phyloP scores from a whole-genome alignment of 768 basidiomycete species.

The Gyrodon lividus region DNA sequence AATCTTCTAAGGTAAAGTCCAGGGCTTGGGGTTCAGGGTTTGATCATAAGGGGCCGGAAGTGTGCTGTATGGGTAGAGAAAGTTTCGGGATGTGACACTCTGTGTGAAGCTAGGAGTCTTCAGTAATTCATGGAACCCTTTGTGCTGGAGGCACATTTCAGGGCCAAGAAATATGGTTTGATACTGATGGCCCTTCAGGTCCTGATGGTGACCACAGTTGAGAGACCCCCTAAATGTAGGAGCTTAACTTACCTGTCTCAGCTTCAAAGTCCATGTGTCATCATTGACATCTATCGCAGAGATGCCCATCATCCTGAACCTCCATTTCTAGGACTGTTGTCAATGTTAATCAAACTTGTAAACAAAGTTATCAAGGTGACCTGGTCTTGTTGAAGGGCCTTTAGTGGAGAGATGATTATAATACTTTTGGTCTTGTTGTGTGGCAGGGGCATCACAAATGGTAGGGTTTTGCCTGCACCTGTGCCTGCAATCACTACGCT shows the following conservation, averaged over 20 bases:
- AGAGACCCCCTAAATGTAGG: background rate
- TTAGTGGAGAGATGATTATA: slow-evolving; percentile 38
- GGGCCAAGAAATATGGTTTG: slow-evolving; percentile 21
- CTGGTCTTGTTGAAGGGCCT: slow-evolving; percentile 37
- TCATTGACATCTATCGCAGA: slow-evolving; percentile 37
- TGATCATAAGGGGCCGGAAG: no score
- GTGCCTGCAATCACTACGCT: slow-evolving; percentile 36
- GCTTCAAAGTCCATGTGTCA: slow-evolving; percentile 30
- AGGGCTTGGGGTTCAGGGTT: no score
- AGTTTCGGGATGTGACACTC: no score
- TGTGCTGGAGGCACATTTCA: slow-evolving; percentile 23
- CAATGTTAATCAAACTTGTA: background rate
- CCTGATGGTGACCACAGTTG: background rate
- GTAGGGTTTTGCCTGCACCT: slow-evolving; percentile 38
- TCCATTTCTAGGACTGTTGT: background rate
- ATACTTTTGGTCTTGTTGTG: slow-evolving; percentile 21
- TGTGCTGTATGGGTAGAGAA: no score
- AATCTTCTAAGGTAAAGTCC: no score
- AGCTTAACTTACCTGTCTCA: slow-evolving; percentile 27
- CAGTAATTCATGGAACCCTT: slow-evolving; percentile 7
- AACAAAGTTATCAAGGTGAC: slow-evolving; percentile 12
- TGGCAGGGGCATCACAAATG: slow-evolving; percentile 35
- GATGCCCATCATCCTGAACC: slow-evolving; percentile 33
- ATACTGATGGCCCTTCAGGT: slow-evolving; percentile 8
- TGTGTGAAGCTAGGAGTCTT: slow-evolving; percentile 11